Evolutionary conservation across 495 filamentous ascomycete genomes (phyloP).

Genomic region (Hypoxylon fuscum): DNA sequence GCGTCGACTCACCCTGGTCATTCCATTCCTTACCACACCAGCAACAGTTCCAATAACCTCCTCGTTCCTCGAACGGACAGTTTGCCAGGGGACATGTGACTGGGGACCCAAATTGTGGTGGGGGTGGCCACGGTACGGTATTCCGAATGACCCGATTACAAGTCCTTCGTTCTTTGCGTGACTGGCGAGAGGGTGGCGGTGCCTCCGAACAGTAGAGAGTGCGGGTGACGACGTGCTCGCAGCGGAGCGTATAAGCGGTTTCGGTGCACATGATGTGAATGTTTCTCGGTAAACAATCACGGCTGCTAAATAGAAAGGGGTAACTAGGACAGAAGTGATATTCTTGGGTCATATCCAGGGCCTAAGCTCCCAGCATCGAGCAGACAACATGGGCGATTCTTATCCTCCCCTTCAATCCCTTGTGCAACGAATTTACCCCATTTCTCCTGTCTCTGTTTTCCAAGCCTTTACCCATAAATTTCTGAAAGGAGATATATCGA

Average conservation of each 20-base stretch:
- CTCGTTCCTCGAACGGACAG: slow-evolving; percentile 51
- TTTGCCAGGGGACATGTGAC: slow-evolving; percentile 46
- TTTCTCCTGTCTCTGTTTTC: not conserved
- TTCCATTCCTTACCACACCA: slow-evolving; percentile 55
- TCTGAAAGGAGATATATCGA: not conserved
- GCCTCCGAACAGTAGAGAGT: slow-evolving; percentile 50
- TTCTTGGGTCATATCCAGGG: not conserved
- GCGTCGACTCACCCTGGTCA: slow-evolving; percentile 35
- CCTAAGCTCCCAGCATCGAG: not conserved
- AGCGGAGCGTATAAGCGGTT: slow-evolving; percentile 47
- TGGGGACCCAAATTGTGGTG: slow-evolving; percentile 42
- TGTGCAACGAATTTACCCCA: slow-evolving; percentile 9
- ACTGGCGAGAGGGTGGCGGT: slow-evolving; percentile 31
- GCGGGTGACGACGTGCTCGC: slow-evolving; percentile 49
- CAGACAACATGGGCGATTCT: slow-evolving; percentile 17
- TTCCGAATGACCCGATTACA: slow-evolving; percentile 47
- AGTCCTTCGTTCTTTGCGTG: slow-evolving; percentile 37
- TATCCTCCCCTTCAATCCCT: slow-evolving; percentile 17
- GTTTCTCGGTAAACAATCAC: not conserved
- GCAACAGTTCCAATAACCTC: slow-evolving; percentile 53
- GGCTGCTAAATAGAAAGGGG: not conserved
- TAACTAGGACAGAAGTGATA: not conserved
- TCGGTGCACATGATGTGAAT: slow-evolving; percentile 46
- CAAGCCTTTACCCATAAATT: slow-evolving; percentile 4
- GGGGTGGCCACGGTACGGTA: slow-evolving; percentile 49